Evolutionary conservation across 495 filamentous ascomycete species (phyloP).

Genomic region (Lentithecium fluviatile): DNA sequence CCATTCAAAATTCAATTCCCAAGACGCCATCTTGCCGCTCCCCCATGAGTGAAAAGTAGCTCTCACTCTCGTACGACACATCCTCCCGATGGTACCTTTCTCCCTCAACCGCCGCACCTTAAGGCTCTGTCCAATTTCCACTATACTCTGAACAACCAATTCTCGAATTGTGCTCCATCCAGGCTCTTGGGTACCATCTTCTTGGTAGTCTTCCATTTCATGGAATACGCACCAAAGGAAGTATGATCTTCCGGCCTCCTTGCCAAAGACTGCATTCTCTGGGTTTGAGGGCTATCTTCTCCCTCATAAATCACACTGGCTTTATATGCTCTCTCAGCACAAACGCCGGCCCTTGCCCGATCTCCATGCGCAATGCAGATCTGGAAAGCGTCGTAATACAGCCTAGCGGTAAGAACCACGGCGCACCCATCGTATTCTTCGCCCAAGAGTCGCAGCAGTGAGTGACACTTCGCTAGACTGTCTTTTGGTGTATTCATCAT

Average conservation of each 20-base stretch:
- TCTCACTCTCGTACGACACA: too few species aligned
- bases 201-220: conserved; percentile 15
- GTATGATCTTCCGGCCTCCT: conserved; percentile 39
- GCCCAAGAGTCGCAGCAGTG: conserved; percentile 17
- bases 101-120: too few species aligned
- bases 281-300: conserved; percentile 28
- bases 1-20: too few species aligned
- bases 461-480: conserved; percentile 16
- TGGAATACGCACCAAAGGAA: conserved; percentile 22
- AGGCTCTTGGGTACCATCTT: conserved; percentile 9
- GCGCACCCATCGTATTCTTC: conserved; percentile 18
- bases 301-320: conserved; percentile 23
- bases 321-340: conserved; percentile 46
- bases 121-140: too few species aligned
- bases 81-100: too few species aligned
- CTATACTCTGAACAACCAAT: conserved; percentile 7
- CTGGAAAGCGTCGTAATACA: conserved; percentile 51
- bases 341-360: conserved; percentile 47
- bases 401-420: conserved; percentile 4
- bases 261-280: conserved; percentile 32
- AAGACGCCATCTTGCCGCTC: too few species aligned
- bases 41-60: too few species aligned
- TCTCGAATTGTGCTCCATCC: conserved; percentile 5
- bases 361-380: conserved; percentile 49
- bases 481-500: conserved; percentile 9